Base-by-base conservation (phyloP, 2,329 filamentous ascomycete genomes). In the Meredithiella fracta region DNA sequence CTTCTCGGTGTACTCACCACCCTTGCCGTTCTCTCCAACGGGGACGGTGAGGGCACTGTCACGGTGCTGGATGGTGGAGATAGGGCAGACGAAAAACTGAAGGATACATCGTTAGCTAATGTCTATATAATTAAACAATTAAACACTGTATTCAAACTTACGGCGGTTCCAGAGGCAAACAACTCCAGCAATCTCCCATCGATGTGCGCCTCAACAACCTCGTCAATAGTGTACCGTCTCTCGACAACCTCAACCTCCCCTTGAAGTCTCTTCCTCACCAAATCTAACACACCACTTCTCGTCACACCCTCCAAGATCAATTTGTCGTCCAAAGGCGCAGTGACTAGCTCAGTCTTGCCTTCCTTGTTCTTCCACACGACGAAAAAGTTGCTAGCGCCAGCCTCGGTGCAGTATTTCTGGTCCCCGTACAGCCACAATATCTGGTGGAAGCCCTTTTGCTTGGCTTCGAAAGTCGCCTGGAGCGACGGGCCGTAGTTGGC, bases 321-420 rank as follows among this genome's bases (percentile, higher is more conserved):
- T 64, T 84, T 80, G 64, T 87, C 86, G 58, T 85, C 84, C 47
- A 96, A 70, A 7, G 87, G 86, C 1, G 90, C 88, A 1, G 90
- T 96, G 56, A 95, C 74, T 31, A 96, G 74, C 72, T 92, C 76
- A 23, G 77, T 65, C 63, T 73, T 76, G 6, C 77, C 81, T 0
- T 67, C 69, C 62, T 82, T 77, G 65, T 74, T 77, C 65, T 74
- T 77, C 86, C 85, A 89, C 11, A 95, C 73, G 6, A 94, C 74
- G 65, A 96, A 94, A 71, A 95, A 95, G 70, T 96, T 96, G 64
- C 81, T 86, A 11, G 88, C 90, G 3, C 90, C 90, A 1, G 90
- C 90, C 72, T 96, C 90, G 1, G 90, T 96, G 60, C 94, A 89
- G 65, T 80, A 79, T 54, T 78, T 79, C 62, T 91, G 76, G 42